Conservation (phyloP, 768 basidiomycete genomes). For the Leccinum arenicola region DNA sequence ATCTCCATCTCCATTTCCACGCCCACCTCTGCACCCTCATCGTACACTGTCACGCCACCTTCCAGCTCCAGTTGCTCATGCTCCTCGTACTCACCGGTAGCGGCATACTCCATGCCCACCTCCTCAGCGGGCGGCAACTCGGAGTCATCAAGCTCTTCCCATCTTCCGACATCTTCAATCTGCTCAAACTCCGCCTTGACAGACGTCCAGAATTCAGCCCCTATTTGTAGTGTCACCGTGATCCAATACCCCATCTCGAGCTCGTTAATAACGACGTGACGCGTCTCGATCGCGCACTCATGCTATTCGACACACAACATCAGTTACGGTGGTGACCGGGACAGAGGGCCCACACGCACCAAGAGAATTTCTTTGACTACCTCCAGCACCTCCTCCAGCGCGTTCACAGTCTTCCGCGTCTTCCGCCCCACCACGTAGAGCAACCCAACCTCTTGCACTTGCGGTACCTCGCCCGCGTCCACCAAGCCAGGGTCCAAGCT, state of each 20-base stretch:
- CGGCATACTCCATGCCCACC: not conserved
- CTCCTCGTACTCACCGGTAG: not conserved
- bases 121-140: not conserved
- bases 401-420: not conserved
- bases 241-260: constrained; percentile 24
- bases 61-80: not conserved
- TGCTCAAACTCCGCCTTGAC: not conserved
- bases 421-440: constrained; percentile 8
- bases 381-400: constrained; percentile 2
- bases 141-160: not conserved
- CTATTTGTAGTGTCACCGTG: not conserved
- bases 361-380: constrained; percentile 2
- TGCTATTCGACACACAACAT: not conserved
- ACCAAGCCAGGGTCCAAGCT: not conserved
- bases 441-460: constrained; percentile 12
- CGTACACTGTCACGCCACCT: not conserved
- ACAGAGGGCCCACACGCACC: constrained; percentile 3
- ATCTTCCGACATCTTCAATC: not conserved
- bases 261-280: not conserved
- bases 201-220: not conserved
- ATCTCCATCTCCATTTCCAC: not conserved
- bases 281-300: constrained; percentile 1
- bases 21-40: not conserved
- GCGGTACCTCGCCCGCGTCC: not conserved
- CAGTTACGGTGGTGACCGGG: not conserved